Base-by-base conservation (phyloP, 495 filamentous ascomycete species). In the Lineolata rhizophorae region DNA sequence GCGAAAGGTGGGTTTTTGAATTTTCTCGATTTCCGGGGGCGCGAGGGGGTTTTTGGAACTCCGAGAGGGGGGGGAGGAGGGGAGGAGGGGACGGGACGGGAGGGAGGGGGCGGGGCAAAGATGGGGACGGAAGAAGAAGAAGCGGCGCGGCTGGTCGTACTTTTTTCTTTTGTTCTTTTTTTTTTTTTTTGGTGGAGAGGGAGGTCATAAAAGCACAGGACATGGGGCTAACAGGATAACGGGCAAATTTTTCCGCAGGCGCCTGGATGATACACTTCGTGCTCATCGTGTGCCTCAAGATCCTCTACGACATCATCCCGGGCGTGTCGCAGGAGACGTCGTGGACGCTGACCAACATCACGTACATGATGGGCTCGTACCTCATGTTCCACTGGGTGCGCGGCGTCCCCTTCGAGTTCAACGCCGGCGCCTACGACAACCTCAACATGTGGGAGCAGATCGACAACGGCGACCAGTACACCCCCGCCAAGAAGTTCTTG, bases 361-460 rank as follows among this genome's bases (percentile, higher is more conserved):
- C 82, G 34, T 97, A 97, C 63, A 95, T 94, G 84, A 72, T 83
- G 56, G 85, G 80, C 50, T 92, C 87, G 12, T 97, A 93, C 56
- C 66, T 97, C 49, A 97, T 95, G 87, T 97, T 97, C 54, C 87
- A 97, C 58, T 92, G 74, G 61, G 87, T 97, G 45, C 81, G 83
- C 48, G 87, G 87, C 49, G 81, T 95, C 32, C 87, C 87, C 11
- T 97, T 97, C 55, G 87, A 97, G 48, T 97, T 95, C 65, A 94
- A 97, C 51, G 72, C 81, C n/a, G 87, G 87, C 30, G 87, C 87
- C 37, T 97, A 93, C 60, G 87, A 97, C 56, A 94, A 95, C 50
- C 65, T 95, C 42, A 95, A 94, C 57, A 93, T 97, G 84, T 97
- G 87, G 87, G 87, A 97, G 61, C 87, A 97, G 61, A 97, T 97